Conservation (phyloP, 176 grass and related monocot species). For the Musa troglodytarum region DNA sequence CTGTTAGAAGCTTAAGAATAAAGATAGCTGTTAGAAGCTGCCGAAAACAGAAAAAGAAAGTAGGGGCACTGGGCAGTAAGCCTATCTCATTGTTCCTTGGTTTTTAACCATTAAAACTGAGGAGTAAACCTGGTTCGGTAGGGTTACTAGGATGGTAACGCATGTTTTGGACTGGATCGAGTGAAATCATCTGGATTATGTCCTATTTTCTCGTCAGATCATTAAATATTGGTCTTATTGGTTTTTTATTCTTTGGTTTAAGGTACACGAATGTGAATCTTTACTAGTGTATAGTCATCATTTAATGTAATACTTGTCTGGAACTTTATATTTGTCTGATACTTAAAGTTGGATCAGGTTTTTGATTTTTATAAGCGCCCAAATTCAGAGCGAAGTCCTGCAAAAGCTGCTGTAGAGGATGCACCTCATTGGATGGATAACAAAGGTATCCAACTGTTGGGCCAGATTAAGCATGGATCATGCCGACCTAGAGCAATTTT, state of each 20-base stretch:
- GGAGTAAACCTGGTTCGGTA: too few relatives aligned
- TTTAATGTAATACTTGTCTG: background rate
- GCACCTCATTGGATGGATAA: conserved; percentile 54
- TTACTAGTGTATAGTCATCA: background rate
- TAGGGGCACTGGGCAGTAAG: too few relatives aligned
- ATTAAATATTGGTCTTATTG: background rate
- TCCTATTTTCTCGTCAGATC: background rate
- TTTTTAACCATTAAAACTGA: too few relatives aligned
- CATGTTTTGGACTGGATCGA: too few relatives aligned
- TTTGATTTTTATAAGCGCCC: conserved; percentile 96
- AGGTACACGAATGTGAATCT: background rate
- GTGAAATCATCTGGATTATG: too few relatives aligned
- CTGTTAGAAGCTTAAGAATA: too few relatives aligned
- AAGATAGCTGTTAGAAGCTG: too few relatives aligned
- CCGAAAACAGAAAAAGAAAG: too few relatives aligned
- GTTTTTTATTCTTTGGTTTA: background rate
- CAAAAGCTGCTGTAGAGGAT: conserved; percentile 68
- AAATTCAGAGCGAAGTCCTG: conserved; percentile 67
- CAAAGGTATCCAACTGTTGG: conserved; percentile 80
- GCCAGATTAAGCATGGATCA: conserved; percentile 95
- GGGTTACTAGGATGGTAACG: too few relatives aligned
- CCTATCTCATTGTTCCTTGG: too few relatives aligned
- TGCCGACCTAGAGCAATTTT: conserved; percentile 90
- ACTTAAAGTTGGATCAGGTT: conserved; percentile 49
- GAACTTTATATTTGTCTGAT: background rate